Evolutionary conservation across 768 basidiomycete species (phyloP), one percentile per base, ranked within the genome.

Genomic region (Boletales sp.): DNA sequence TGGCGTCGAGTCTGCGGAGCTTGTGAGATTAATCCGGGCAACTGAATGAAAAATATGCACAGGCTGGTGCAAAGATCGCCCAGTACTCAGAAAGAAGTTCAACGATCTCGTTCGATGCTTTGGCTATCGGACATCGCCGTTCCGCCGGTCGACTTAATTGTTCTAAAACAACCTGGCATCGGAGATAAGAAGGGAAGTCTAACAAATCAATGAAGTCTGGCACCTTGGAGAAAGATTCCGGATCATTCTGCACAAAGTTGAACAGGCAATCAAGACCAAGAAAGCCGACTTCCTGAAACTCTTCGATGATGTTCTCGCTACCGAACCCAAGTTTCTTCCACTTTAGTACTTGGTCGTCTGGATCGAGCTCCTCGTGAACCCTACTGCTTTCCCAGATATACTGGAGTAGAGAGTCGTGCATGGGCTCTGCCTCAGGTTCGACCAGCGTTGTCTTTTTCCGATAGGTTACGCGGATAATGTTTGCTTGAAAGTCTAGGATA

Each of bases 401-500:
- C 17, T 80, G 71, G 31, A 93, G 71, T 27, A 79, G 72, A 17
- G 71, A 72, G 12, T 70, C 72, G 57, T 90, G 87, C 5, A 72
- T 67, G 5, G 77, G 74, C 48, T 88, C 84, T 37, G 67, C 65
- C 27, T 83, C 81, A 3, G 85, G 80, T 58, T 90, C 85, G 15
- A 94, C 87, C 19, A 80, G 67, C 3, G 87, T 87, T 14, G 78
- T 87, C 70, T 91, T 92, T 72, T 86, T 88, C 48, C 86, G 81
- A 64, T 88, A 87, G 13, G 81, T 82, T 27, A 90, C 81, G 35
- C 88, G 82, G 47, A 89, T 74, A 51, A 92, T 80, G 67, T 90
- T 91, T 24, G 87, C 84, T 71, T 94, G 91, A 66, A 93, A 94
- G 63, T 93, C 87, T 48, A 93, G 76, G 41, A 94, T 86, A 50